Percentiles rank a stretch among this genome's conserved stretches.
phyloP scores from a whole-genome alignment of 2,329 filamentous ascomycete species.

The Knufia petricola region DNA sequence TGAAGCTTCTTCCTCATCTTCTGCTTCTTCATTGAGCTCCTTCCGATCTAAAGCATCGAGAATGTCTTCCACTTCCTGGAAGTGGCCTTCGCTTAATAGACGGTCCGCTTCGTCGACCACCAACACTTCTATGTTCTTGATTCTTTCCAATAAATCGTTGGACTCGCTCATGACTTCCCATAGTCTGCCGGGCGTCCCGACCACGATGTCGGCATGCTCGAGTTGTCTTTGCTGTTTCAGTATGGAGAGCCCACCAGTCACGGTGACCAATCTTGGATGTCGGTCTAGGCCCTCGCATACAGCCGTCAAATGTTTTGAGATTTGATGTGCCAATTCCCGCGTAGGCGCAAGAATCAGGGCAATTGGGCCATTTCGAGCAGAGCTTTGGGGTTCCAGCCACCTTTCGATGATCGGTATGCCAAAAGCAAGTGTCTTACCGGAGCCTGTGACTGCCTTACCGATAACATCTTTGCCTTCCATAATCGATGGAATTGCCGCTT shows the following conservation, averaged over 20 bases:
- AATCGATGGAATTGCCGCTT: slow-evolving; percentile 69
- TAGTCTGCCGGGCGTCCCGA: slow-evolving; percentile 81
- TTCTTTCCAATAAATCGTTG: slow-evolving; percentile 55
- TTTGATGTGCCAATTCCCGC: slow-evolving; percentile 84
- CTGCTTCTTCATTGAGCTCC: slow-evolving; percentile 41
- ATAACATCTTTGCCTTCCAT: slow-evolving; percentile 79
- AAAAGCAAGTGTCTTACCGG: slow-evolving; percentile 92
- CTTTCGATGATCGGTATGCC: slow-evolving; percentile 84
- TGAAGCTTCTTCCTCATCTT: slow-evolving; percentile 27
- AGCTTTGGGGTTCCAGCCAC: slow-evolving; percentile 49
- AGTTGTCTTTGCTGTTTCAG: slow-evolving; percentile 87
- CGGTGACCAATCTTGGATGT: slow-evolving; percentile 58
- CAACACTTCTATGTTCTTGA: slow-evolving; percentile 68
- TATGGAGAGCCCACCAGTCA: slow-evolving; percentile 88
- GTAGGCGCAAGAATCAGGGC: slow-evolving; percentile 85
- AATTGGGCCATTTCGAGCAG: slow-evolving; percentile 40
- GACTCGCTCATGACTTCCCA: slow-evolving; percentile 88
- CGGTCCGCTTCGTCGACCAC: slow-evolving; percentile 93
- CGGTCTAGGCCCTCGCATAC: slow-evolving; percentile 60
- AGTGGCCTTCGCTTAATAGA: slow-evolving; percentile 82
- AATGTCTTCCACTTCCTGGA: slow-evolving; percentile 88
- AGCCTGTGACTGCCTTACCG: slow-evolving; percentile 91
- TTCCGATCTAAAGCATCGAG: slow-evolving; percentile 66
- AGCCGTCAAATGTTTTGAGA: slow-evolving; percentile 69
- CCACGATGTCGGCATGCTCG: slow-evolving; percentile 76